Base-by-base conservation (phyloP, 805 yeast species). In the Candida oleophila region DNA sequence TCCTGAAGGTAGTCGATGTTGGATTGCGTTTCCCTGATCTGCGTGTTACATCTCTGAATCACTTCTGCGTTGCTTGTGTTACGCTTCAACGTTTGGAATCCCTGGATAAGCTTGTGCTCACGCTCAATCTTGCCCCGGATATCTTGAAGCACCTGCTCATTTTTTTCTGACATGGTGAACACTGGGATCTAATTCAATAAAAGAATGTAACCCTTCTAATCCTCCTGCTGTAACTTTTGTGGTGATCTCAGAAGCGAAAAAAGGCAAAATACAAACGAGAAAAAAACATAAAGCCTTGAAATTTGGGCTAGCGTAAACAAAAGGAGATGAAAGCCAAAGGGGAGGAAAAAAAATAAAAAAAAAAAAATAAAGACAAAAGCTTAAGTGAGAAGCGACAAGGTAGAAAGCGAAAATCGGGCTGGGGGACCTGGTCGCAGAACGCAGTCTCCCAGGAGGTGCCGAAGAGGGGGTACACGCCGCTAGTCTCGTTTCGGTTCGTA, bases 1-100 rank as follows among this genome's bases (percentile, higher is more conserved):
- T 87, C 87, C 61, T 86, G 87, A 51, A 94, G 77, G 59, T 92
- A 94, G 54, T 89, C 91, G 54, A 94, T 87, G 65, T 92, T 94
- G 54, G 89, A 83, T 59, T 88, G 89, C 2, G 97, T 91, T 59
- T 94, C 99, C 52, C 92, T 75, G 55, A 94, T 90, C 57, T 85
- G 89, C 22, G 89, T 82, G 67, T 89, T 91, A 72, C 97, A 91
- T 61, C 87, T 83, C 64, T 89, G 95, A 55, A 91, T 89, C 41
- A 92, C 97, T 55, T 80, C 81, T 33, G 85, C 74, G 66, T 94
- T 94, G 50, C 76, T 68, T 11, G 98, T 88, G 53, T 82, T 83
- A 62, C 83, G 83, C 62, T 88, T 83, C 71, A 94, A 71, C 51
- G 85, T 79, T 48, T 86, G 82, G 46, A 96, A 94, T 45, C 97